Conservation (phyloP, 305 asterid genomes). For the Rubia tinctorum region DNA sequence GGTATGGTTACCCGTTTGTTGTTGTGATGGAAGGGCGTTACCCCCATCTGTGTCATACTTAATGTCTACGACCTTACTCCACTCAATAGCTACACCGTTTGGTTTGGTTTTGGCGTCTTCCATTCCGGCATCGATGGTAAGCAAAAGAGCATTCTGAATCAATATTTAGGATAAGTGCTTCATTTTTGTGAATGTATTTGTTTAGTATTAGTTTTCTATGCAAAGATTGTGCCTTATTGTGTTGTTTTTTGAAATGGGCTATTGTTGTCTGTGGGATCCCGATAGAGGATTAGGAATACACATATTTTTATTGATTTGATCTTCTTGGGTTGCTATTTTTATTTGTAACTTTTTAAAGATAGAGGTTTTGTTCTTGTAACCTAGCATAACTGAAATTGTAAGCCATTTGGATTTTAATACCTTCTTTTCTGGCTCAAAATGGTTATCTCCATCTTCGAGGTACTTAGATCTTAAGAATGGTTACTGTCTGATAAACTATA, state of each 20-base stretch:
- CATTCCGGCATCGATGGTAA: constrained; percentile 54
- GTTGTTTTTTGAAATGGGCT: neutral
- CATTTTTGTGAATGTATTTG: neutral
- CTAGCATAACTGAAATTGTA: neutral
- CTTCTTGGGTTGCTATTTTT: neutral
- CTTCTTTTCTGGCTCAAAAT: too few species aligned
- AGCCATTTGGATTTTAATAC: neutral
- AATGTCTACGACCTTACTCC: constrained; percentile 46
- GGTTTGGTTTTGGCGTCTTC: constrained; percentile 46
- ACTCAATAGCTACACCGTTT: constrained; percentile 31
- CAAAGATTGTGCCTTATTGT: neutral
- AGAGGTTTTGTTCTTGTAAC: neutral
- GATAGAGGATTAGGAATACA: neutral
- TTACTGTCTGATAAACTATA: too few species aligned
- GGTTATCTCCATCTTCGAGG: too few species aligned
- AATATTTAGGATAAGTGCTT: neutral
- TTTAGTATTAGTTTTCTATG: constrained; percentile 1
- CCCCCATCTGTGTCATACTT: constrained; percentile 34
- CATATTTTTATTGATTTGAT: neutral
- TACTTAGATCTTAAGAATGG: too few species aligned
- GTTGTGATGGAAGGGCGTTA: too few species aligned
- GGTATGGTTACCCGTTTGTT: too few species aligned
- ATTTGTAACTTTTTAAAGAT: neutral
- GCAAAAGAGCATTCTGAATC: neutral
- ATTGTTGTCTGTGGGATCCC: constrained; percentile 1